Percentiles rank a stretch among this genome's conserved stretches.
Conservation (phyloP, 2,329 filamentous ascomycete species). For the Rasamsonia emersonii region DNA sequence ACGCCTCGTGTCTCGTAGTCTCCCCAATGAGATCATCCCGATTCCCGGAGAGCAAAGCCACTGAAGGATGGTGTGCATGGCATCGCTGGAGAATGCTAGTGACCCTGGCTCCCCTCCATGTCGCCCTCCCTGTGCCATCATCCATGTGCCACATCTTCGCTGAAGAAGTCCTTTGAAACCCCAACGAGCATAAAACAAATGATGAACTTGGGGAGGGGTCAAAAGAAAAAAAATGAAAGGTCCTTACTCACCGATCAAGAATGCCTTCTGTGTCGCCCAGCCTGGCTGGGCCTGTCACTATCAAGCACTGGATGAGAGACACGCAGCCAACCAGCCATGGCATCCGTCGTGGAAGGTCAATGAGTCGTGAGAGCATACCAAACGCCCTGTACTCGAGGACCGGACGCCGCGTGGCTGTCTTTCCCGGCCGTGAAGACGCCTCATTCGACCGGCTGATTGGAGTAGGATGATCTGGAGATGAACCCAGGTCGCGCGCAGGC, state of each 20-base stretch:
- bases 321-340: conserved; percentile 76
- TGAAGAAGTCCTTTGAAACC: not conserved
- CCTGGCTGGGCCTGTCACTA: conserved; percentile 64
- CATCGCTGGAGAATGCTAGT: conserved; percentile 1
- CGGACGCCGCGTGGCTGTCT: conserved; percentile 40
- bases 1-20: conserved; percentile 8
- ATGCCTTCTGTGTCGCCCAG: conserved; percentile 66
- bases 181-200: conserved; percentile 1
- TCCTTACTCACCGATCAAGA: conserved; percentile 75
- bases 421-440: conserved; percentile 20
- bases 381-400: conserved; percentile 71
- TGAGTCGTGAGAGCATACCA: conserved; percentile 61
- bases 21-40: conserved; percentile 13
- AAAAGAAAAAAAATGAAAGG: conserved; percentile 10
- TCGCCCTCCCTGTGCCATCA: too few species aligned
- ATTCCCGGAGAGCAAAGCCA: conserved; percentile 12
- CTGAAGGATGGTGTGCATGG: conserved; percentile 1
- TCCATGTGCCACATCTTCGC: not conserved
- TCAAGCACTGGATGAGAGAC: conserved; percentile 66
- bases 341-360: conserved; percentile 73
- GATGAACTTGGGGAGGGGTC: conserved; percentile 5
- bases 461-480: conserved; percentile 17
- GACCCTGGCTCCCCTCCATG: conserved; percentile 2
- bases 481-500: conserved; percentile 16
- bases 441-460: conserved; percentile 19